Percentiles rank a stretch among this genome's conserved stretches.
Evolutionary conservation across 164 flowering plant genomes (phyloP).

Genomic region (Vitis cinerea): DNA sequence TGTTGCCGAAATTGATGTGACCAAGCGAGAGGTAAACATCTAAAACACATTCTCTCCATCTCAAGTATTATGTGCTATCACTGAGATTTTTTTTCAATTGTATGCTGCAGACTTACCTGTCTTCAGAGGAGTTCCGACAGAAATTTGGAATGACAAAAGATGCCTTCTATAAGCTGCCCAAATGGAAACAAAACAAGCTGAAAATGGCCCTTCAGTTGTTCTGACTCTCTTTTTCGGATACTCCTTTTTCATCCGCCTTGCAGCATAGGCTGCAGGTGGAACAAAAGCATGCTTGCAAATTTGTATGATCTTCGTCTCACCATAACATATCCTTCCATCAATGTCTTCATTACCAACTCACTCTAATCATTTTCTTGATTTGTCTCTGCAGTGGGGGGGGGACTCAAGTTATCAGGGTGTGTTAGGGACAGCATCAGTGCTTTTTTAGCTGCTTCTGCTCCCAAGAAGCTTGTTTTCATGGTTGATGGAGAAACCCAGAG

Average conservation of each 20-base stretch:
- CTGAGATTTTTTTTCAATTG: constrained; percentile 10
- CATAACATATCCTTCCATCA: too few relatives aligned
- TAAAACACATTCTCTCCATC: too few relatives aligned
- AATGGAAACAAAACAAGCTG: constrained; percentile 97
- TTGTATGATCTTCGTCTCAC: constrained; percentile 23
- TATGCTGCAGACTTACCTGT: constrained; percentile 70
- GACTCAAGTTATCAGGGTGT: constrained; percentile 21
- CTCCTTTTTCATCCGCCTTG: constrained; percentile 23
- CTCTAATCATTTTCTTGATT: constrained; percentile 9
- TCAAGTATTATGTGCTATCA: neutral
- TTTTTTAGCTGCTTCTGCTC: constrained; percentile 91
- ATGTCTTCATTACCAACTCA: neutral
- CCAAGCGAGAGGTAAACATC: constrained; percentile 83
- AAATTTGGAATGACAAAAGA: constrained; percentile 87
- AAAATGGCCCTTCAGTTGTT: constrained; percentile 92
- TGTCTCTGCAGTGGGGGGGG: constrained; percentile 28
- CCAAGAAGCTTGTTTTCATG: constrained; percentile 42
- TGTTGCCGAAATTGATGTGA: constrained; percentile 79
- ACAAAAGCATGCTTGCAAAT: constrained; percentile 26
- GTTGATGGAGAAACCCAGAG: constrained; percentile 16
- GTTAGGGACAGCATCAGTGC: constrained; percentile 74
- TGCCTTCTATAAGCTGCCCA: constrained; percentile 86
- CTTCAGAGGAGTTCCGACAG: constrained; percentile 81
- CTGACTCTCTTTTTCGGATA: constrained; percentile 28
- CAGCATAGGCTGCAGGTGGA: constrained; percentile 31